These are phyloP conservation scores for Yamadazyma diddensiae DNA, from an alignment of 1,139 yeast species.

Conservation along the genomic window DNA sequence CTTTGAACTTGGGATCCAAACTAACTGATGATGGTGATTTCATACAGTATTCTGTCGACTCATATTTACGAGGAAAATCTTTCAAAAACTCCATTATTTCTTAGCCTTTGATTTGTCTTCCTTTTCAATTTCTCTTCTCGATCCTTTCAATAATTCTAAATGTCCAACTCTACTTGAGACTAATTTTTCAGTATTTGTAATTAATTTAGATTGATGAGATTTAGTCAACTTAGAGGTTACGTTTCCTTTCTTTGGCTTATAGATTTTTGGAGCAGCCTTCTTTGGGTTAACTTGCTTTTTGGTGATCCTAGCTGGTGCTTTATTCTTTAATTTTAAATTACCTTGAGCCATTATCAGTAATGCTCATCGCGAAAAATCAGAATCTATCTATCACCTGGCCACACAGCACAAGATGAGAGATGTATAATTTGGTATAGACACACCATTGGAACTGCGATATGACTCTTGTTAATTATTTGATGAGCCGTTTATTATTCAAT, in stretches of 20 bases:
- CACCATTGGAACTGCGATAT: background rate
- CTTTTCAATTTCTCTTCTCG: slow-evolving; percentile 80
- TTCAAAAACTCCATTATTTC: slow-evolving; percentile 16
- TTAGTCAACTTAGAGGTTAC: slow-evolving; percentile 54
- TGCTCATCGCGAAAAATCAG: slow-evolving; percentile 5
- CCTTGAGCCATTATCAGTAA: slow-evolving; percentile 56
- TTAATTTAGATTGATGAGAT: slow-evolving; percentile 63
- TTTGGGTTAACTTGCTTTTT: slow-evolving; percentile 59
- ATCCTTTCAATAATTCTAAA: slow-evolving; percentile 84
- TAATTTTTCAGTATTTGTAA: slow-evolving; percentile 75
- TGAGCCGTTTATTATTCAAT: slow-evolving; percentile 1
- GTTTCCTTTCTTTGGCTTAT: slow-evolving; percentile 64
- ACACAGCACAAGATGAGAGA: too few species aligned
- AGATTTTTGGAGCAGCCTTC: slow-evolving; percentile 65
- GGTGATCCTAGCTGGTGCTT: slow-evolving; percentile 48
- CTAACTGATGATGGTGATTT: too few species aligned
- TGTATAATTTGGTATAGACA: background rate
- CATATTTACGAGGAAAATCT: slow-evolving; percentile 16
- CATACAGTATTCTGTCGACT: too few species aligned
- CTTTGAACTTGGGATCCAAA: too few species aligned
- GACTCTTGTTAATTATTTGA: slow-evolving; percentile 8
- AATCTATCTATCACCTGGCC: background rate
- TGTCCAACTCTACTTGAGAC: slow-evolving; percentile 94
- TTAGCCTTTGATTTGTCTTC: slow-evolving; percentile 32
- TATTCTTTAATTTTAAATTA: slow-evolving; percentile 44